Percentiles rank a stretch among this genome's conserved stretches.
Evolutionary conservation across 768 basidiomycete species (phyloP).

Genomic region (Phylloporus rhodoxanthus): DNA sequence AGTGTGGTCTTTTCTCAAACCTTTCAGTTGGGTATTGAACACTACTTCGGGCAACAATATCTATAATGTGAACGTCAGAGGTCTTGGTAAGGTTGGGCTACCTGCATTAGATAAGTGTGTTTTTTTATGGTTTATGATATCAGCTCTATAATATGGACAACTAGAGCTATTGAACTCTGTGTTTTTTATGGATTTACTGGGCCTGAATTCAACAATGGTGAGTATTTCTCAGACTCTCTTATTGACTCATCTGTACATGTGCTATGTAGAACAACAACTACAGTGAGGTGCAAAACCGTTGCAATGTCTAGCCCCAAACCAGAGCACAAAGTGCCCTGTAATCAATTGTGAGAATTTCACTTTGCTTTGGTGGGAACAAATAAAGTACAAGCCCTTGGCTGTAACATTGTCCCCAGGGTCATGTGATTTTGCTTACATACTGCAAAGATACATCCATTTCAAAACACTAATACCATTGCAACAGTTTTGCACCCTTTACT

Average conservation of each 20-base stretch:
- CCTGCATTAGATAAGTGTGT: neutral
- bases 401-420: too few relatives aligned
- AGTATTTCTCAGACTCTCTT: neutral
- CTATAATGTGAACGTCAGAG: constrained; percentile 3
- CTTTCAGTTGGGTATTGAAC: neutral
- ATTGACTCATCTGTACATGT: neutral
- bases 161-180: neutral
- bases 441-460: too few relatives aligned
- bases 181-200: neutral
- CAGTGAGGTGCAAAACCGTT: too few relatives aligned
- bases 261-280: neutral
- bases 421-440: too few relatives aligned
- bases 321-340: too few relatives aligned
- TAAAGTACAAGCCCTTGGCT: too few relatives aligned
- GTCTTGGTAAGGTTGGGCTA: neutral
- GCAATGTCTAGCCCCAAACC: too few relatives aligned
- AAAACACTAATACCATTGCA: too few relatives aligned
- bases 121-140: neutral
- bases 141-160: neutral
- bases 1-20: constrained; percentile 13
- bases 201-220: neutral
- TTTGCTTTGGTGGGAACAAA: too few relatives aligned
- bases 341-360: too few relatives aligned
- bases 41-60: accelerated
- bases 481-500: too few relatives aligned